Evolutionary conservation across 495 filamentous ascomycete genomes (phyloP), one percentile per base, ranked within the genome.

Genomic region (Daldinia concentrica): DNA sequence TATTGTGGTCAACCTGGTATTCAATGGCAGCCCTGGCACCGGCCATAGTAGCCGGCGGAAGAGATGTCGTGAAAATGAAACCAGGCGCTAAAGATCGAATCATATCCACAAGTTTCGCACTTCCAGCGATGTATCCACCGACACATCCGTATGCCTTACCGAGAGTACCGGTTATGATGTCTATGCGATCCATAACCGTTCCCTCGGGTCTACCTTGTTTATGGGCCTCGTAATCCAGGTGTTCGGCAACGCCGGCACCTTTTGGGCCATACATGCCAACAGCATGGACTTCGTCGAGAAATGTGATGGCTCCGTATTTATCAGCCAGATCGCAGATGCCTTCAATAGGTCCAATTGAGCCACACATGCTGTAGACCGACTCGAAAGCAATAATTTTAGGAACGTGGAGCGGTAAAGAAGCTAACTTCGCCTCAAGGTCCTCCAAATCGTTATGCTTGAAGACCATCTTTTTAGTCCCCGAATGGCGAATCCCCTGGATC

Each of bases 381-480:
- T 99, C 95, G 71, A 98, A 99, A 19, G 95, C 95, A 68, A 99
- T 99, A 66, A 99, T 97, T 86, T 99, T 99, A 50, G 95, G 95
- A 30, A 92, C 86, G 50, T 94, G 84, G 2, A 90, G 78, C 0
- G 95, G 93, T 34, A 99, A 86, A 15, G 93, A 91, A 4, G 94
- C 94, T 62, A 99, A 85, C 76, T 99, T 98, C 51, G 86, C 83
- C 81, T 99, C 95, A 6, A 99, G 85, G 70, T 99, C 96, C 11
- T 84, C 86, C 30, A 98, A 74, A 75, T 99, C 95, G 69, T 99
- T 99, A 82, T 99, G 95, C 81, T 95, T 95, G 88, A 99, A 98
- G 50, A 99, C 95, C 81, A 99, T 87, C 84, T 99, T 99, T 82
- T 90, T 93, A 17, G 95, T 92, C 22, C 94, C 93, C 5, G 94